Evolutionary conservation across 352 stramenopile species (phyloP), one percentile per base, ranked within the genome.

Genomic region (Pythium monospermum): DNA sequence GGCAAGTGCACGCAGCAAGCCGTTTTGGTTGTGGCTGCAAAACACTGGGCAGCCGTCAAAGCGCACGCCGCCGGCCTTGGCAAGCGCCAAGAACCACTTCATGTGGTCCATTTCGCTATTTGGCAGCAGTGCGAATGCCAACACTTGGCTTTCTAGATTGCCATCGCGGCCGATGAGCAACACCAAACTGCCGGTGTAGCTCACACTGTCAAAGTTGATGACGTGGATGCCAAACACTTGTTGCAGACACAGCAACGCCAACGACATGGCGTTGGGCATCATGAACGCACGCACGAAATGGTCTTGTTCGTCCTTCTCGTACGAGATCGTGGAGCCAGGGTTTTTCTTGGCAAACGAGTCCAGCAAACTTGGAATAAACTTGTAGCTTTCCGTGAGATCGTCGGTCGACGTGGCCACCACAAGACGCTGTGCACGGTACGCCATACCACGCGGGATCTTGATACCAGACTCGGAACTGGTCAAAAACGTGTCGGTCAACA

Each of bases 301-400:
- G 16, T 70, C 66, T 18, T 75, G 62, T 18, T 71, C 44, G 28
- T 85, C 71, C 46, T 84, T 85, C 36, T 85, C 72, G 47, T 88
- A 85, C 16, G 60, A 64, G 6, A 80, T 68, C 7, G 61, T 76
- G 0, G 81, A 88, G 1, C 69, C 73, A 10, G 78, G 70, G 49
- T 92, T 92, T 56, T 87, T 86, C 42, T 73, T 79, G 8, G 58
- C 64, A 54, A 87, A 90, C 6, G 76, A 83, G 31, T 86, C 70
- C 8, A 90, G 59, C 21, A 92, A 47, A 28, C 73, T 87, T 19
- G 81, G 76, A 21, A 92, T 82, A 43, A 88, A 83, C 58, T 88
- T 88, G 67, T 92, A 92, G 59, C 77, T 89, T 46, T 90, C 78
- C 0, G 75, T 76, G 21, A 92, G 58, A 40, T 92, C 78, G 33